Evolutionary conservation across 2,329 filamentous ascomycete genomes (phyloP).

Genomic region (Mollisia scopiformis): DNA sequence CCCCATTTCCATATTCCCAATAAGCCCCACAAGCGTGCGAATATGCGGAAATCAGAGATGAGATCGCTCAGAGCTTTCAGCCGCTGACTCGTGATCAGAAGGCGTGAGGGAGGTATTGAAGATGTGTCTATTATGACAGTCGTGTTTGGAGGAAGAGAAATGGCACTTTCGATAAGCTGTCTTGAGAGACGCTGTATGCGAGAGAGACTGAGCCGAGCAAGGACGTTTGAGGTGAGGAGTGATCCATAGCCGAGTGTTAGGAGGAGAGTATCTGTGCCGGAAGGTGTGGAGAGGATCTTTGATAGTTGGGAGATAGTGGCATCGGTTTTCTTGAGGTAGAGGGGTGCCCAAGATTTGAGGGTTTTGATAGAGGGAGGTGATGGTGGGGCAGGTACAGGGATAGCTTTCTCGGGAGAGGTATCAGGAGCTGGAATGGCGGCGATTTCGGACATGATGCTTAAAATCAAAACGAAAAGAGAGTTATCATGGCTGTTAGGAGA

Average conservation of each 20-base stretch:
- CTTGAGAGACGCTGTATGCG: constrained; percentile 57
- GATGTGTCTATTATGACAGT: constrained; percentile 44
- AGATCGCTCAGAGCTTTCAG: constrained; percentile 66
- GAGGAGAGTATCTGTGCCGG: constrained; percentile 71
- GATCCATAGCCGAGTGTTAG: constrained; percentile 70
- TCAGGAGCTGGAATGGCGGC: constrained; percentile 25
- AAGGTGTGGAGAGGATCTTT: constrained; percentile 68
- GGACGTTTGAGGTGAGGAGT: constrained; percentile 54
- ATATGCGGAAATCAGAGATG: constrained; percentile 72
- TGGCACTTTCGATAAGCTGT: constrained; percentile 54
- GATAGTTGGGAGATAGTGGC: constrained; percentile 52
- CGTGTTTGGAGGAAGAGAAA: constrained; percentile 53
- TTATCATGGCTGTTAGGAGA: not conserved
- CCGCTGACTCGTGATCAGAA: constrained; percentile 49
- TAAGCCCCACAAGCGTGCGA: constrained; percentile 76
- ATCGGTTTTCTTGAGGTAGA: constrained; percentile 37
- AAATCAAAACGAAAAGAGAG: not conserved
- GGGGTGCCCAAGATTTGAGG: constrained; percentile 33
- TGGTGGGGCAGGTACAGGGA: constrained; percentile 17
- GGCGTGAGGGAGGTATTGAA: constrained; percentile 26
- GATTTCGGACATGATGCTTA: constrained; percentile 32
- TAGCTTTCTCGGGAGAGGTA: constrained; percentile 21
- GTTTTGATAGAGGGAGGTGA: constrained; percentile 23
- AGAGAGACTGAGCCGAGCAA: constrained; percentile 57
- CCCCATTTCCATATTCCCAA: constrained; percentile 74